phyloP scores from a whole-genome alignment of 2,329 filamentous ascomycete species.

The Sarocladium oryzae region DNA sequence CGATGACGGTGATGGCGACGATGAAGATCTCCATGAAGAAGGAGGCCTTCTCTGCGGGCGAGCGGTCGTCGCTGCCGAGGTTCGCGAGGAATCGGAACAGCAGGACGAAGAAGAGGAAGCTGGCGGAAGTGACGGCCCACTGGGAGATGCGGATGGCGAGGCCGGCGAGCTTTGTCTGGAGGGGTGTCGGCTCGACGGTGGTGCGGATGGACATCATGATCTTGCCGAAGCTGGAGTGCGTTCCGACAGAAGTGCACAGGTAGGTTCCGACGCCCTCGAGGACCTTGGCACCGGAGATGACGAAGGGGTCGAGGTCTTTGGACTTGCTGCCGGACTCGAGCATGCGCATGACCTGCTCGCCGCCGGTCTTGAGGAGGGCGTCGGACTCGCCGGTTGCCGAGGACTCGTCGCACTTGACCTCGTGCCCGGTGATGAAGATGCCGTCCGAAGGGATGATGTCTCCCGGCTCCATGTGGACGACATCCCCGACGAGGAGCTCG shows the following conservation, averaged over 20 bases:
- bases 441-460: slow-evolving; percentile 67
- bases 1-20: slow-evolving; percentile 49
- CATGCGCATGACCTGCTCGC: slow-evolving; percentile 52
- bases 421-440: slow-evolving; percentile 58
- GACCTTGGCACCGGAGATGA: slow-evolving; percentile 72
- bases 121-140: slow-evolving; percentile 14
- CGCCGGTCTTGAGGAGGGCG: slow-evolving; percentile 51
- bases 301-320: slow-evolving; percentile 65
- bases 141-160: slow-evolving; percentile 1
- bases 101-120: slow-evolving; percentile 34
- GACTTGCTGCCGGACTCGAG: slow-evolving; percentile 24
- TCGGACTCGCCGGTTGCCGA: slow-evolving; percentile 59
- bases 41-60: slow-evolving; percentile 38
- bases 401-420: slow-evolving; percentile 59
- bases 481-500: slow-evolving; percentile 66
- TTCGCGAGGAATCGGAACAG: slow-evolving; percentile 35
- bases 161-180: slow-evolving; percentile 5
- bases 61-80: slow-evolving; percentile 33
- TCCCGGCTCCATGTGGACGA: slow-evolving; percentile 61
- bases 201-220: slow-evolving; percentile 73
- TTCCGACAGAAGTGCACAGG: slow-evolving; percentile 66
- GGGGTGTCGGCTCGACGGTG: slow-evolving; percentile 68
- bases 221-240: slow-evolving; percentile 69
- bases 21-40: slow-evolving; percentile 47
- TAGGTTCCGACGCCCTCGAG: slow-evolving; percentile 69